These are phyloP conservation scores for Uronychia setigera DNA, from an alignment of 73 alveolate species.

Conservation along the genomic window DNA sequence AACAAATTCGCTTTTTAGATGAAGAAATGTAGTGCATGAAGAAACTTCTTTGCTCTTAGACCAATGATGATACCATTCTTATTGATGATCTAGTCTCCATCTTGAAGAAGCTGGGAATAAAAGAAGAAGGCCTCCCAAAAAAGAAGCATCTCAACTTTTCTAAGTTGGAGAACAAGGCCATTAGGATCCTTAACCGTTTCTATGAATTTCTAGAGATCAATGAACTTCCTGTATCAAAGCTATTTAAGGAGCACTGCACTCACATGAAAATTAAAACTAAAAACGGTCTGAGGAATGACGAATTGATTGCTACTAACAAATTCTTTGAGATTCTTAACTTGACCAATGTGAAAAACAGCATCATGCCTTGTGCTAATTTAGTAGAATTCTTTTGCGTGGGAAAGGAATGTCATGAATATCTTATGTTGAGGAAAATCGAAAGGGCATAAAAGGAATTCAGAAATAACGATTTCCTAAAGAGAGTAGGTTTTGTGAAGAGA, in stretches of 20 bases:
- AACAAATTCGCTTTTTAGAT: background rate
- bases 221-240: background rate
- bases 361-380: background rate
- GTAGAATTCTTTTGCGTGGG: background rate
- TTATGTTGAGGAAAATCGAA: background rate
- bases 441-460: background rate
- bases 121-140: background rate
- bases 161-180: background rate
- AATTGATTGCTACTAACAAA: background rate
- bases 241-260: background rate
- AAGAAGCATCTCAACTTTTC: background rate
- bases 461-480: background rate
- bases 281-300: background rate
- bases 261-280: background rate
- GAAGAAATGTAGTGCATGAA: background rate
- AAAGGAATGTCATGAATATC: background rate
- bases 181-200: background rate
- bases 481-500: background rate
- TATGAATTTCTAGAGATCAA: background rate
- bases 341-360: background rate
- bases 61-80: background rate
- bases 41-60: background rate
- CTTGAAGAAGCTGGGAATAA: background rate
- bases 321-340: background rate
- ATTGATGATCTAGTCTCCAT: background rate